These are phyloP conservation scores for Hippophae rhamnoides DNA, from an alignment of 306 rosid genomes.

Conservation along the genomic window DNA sequence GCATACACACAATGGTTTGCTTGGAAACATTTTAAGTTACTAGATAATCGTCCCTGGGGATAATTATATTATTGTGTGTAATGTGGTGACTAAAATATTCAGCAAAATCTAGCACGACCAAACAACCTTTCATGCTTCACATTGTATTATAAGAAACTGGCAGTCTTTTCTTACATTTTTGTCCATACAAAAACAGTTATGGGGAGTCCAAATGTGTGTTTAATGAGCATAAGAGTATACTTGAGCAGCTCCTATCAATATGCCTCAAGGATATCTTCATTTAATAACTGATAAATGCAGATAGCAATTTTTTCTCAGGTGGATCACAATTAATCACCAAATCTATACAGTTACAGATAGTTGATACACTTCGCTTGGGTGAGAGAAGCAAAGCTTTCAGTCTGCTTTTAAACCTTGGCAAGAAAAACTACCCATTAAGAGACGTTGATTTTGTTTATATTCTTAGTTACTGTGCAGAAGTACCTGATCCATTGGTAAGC, in stretches of 20 bases:
- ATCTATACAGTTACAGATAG: constrained; percentile 41
- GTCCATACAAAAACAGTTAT: no score
- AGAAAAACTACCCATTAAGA: constrained; percentile 32
- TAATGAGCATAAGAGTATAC: not conserved
- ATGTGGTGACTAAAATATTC: no score
- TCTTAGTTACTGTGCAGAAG: constrained; percentile 50
- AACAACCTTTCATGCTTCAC: no score
- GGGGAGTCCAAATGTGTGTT: no score
- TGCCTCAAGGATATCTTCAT: not conserved
- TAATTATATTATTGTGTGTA: no score
- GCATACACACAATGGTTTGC: not conserved
- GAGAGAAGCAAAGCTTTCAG: constrained; percentile 52
- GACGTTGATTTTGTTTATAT: constrained; percentile 51
- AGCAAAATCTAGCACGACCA: no score
- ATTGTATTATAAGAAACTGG: no score
- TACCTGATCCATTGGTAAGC: constrained; percentile 85
- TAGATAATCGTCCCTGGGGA: no score
- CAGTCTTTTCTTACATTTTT: no score
- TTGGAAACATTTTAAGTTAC: not conserved
- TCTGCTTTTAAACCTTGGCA: constrained; percentile 47
- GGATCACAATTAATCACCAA: constrained; percentile 23
- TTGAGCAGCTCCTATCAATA: not conserved
- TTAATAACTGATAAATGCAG: constrained; percentile 22
- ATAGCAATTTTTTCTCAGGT: constrained; percentile 17
- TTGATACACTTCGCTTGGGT: constrained; percentile 50